These are phyloP conservation scores for Melanomma pulvis-pyrius DNA, from an alignment of 495 filamentous ascomycete species.

Conservation along the genomic window DNA sequence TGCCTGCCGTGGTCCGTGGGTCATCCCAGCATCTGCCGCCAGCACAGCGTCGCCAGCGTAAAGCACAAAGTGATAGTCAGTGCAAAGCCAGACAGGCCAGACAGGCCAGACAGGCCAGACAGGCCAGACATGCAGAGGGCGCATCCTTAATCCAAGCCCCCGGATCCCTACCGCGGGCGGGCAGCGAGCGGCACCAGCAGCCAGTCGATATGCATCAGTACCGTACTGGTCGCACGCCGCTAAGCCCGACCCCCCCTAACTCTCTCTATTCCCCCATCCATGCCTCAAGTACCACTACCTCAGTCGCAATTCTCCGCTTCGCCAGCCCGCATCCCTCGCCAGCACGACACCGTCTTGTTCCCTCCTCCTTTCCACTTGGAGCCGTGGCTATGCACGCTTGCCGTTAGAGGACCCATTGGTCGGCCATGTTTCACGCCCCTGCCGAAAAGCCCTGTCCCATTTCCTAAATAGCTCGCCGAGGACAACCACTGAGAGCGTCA, in stretches of 20 bases:
- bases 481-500: constrained; percentile 32
- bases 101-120: constrained; percentile 23
- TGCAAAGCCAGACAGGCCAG: constrained; percentile 25
- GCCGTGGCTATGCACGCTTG: constrained; percentile 35
- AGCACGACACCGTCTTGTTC: constrained; percentile 29
- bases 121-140: constrained; percentile 16
- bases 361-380: constrained; percentile 12
- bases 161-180: constrained; percentile 27
- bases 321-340: constrained; percentile 25
- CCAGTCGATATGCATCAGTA: constrained; percentile 17
- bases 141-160: constrained; percentile 22
- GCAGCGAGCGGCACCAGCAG: constrained; percentile 20
- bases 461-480: constrained; percentile 37
- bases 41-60: constrained; percentile 30
- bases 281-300: constrained; percentile 19
- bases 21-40: constrained; percentile 31
- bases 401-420: constrained; percentile 29
- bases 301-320: constrained; percentile 29
- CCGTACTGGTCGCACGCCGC: constrained; percentile 22
- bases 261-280: constrained; percentile 17
- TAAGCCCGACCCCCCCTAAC: constrained; percentile 4
- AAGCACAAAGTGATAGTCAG: constrained; percentile 16
- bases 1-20: constrained; percentile 29
- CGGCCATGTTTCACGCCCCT: constrained; percentile 38
- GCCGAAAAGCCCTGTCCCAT: constrained; percentile 29